These are phyloP conservation scores for Microthyrium microscopicum DNA, from an alignment of 2,329 filamentous ascomycete species.

Conservation along the genomic window DNA sequence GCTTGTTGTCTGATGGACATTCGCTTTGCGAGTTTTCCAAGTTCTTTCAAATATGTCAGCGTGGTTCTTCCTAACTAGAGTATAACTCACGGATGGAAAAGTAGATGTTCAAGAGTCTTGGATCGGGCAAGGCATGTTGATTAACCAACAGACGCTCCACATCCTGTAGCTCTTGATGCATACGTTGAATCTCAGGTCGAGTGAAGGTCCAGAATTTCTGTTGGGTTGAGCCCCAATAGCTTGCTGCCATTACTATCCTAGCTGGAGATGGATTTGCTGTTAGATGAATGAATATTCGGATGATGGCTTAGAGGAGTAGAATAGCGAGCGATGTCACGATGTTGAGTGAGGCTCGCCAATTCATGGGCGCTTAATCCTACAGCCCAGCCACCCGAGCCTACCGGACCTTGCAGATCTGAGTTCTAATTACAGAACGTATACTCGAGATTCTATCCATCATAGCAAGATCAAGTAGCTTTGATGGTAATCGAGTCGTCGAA, in stretches of 20 bases:
- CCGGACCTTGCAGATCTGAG: no score
- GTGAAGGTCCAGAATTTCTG: constrained; percentile 81
- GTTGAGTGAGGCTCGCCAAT: no score
- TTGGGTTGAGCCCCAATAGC: constrained; percentile 94
- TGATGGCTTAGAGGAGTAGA: no score
- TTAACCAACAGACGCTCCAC: constrained; percentile 47
- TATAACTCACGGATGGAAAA: constrained; percentile 63
- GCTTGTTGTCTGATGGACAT: constrained; percentile 78
- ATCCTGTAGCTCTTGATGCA: constrained; percentile 62
- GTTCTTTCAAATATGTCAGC: constrained; percentile 34
- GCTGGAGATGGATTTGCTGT: constrained; percentile 6
- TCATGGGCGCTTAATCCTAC: background rate
- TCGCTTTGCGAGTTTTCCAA: constrained; percentile 69
- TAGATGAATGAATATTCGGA: no score
- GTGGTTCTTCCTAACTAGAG: background rate
- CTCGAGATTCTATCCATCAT: no score
- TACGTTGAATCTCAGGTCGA: constrained; percentile 58
- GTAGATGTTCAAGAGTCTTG: constrained; percentile 73
- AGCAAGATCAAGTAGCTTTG: no score
- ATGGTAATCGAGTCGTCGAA: no score
- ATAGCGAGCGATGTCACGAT: no score
- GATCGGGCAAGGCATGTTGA: constrained; percentile 67
- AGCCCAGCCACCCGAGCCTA: no score
- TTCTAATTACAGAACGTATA: no score
- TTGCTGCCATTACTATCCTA: constrained; percentile 98